Percentiles rank a stretch among this genome's conserved stretches.
These are phyloP conservation scores for Colletotrichum spaethianum DNA, from an alignment of 2,329 filamentous ascomycete species.

Conservation along the genomic window DNA sequence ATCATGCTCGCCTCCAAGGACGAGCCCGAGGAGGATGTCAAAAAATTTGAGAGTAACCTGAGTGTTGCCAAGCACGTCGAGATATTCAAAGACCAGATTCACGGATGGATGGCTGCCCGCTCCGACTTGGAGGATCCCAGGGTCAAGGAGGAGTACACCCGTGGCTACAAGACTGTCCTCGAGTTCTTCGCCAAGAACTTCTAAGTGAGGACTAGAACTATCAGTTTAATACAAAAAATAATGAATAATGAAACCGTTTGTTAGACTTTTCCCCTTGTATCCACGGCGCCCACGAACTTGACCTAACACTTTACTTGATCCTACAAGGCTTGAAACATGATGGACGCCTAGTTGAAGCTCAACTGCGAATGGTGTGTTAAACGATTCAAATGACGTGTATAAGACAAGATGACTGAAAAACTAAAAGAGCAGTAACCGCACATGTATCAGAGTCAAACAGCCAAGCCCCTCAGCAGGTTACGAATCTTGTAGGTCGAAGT, in stretches of 20 bases:
- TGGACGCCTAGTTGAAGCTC: not conserved
- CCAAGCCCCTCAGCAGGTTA: not conserved
- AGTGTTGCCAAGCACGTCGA: constrained; percentile 72
- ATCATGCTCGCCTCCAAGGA: constrained; percentile 77
- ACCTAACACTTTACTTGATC: no score
- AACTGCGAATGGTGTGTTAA: not conserved
- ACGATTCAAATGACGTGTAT: no score
- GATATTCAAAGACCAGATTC: constrained; percentile 76
- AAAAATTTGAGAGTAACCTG: constrained; percentile 69
- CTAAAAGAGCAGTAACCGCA: no score
- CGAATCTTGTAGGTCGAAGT: not conserved
- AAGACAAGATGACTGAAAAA: no score
- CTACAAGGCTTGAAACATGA: not conserved
- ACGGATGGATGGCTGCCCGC: constrained; percentile 82
- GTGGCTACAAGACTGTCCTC: constrained; percentile 72
- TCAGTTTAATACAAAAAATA: not conserved
- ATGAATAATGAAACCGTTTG: not conserved
- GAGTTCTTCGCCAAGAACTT: constrained; percentile 70
- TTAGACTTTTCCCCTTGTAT: not conserved
- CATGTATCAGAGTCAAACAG: not conserved
- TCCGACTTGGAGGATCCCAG: constrained; percentile 69
- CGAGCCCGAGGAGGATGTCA: constrained; percentile 68
- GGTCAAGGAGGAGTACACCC: constrained; percentile 73
- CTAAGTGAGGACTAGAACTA: constrained; percentile 38
- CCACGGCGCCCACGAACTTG: not conserved